A percentile compares a stretch with the other conserved stretches of the same genome.
Conservation (phyloP, 169 alveolate genomes). For the Plasmodium billcollinsi region DNA sequence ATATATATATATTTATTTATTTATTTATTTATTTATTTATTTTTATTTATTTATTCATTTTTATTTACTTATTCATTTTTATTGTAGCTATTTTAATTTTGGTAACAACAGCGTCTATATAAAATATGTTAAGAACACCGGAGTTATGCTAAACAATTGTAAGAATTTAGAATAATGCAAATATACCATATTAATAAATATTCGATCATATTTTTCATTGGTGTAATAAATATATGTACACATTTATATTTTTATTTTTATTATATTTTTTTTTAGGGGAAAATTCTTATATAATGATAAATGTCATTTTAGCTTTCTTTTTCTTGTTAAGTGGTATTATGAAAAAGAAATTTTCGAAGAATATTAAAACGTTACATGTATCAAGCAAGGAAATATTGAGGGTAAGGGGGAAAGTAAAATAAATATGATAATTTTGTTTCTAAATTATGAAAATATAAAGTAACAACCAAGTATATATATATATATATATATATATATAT, state of each 20-base stretch:
- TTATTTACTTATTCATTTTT: not conserved
- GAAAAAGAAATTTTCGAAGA: conserved; percentile 63
- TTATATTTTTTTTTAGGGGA: conserved; percentile 51
- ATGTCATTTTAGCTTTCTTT: conserved; percentile 20
- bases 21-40: not conserved
- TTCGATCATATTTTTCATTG: too few relatives aligned
- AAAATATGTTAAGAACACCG: conserved; percentile 42
- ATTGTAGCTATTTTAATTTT: conserved; percentile 30
- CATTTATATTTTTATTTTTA: not conserved
- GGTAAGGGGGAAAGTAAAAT: conserved; percentile 5
- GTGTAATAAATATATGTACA: not conserved
- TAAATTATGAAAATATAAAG: too few relatives aligned
- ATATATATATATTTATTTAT: not conserved
- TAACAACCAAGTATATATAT: too few relatives aligned
- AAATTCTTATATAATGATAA: conserved; percentile 46
- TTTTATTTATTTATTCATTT: not conserved
- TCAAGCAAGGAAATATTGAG: conserved; percentile 68
- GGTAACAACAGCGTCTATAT: conserved; percentile 20
- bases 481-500: too few relatives aligned
- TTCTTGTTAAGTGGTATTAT: conserved; percentile 59
- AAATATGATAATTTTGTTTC: too few relatives aligned
- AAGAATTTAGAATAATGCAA: not conserved
- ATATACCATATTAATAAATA: too few relatives aligned
- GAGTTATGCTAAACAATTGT: conserved; percentile 36
- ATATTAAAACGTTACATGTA: conserved; percentile 49